Evolutionary conservation across 352 stramenopile genomes (phyloP), one percentile per base, ranked within the genome.

Genomic region (Phytophthora sp.): DNA sequence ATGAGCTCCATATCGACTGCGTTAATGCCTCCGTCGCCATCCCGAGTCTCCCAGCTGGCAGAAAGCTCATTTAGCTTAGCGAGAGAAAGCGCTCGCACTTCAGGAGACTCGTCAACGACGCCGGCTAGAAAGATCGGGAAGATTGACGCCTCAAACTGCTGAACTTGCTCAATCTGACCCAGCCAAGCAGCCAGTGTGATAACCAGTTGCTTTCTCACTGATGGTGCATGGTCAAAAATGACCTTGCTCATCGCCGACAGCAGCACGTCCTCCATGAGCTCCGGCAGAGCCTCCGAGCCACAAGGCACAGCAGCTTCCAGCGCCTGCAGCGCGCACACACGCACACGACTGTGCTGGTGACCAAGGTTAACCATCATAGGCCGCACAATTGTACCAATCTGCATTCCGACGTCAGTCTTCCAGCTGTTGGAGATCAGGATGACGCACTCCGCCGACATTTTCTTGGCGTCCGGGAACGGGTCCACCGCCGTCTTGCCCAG

Each of bases 261-360:
- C 27, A 94, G 26, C 21, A 91, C 61, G 26, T 94, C 84, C 51
- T 91, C 88, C 71, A 95, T 91, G 13, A 95, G 75, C 39, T 93
- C 79, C 0, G 71, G 68, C 9, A 95, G 65, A 26, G 80, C 71
- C 20, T 93, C 84, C 2, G 79, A 82, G 0, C 80, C 82, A 31
- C 85, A 95, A 1, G 87, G 84, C 12, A 94, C 80, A 12, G 88
- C 63, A 12, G 72, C 80, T 63, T 93, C 82, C 9, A 94, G 63
- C 7, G 87, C 85, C 54, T 93, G 86, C n/a, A 96, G 64, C 0
- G 86, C 85, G 15, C 71, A 79, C n/a, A 86, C 74, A 31, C 88
- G 86, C 27, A 94, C 83, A 39, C 84, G 83, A 58, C 86, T 93
- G 72, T 96, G 86, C 54, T 96, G 88, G 49, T 96, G 86, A 2